phyloP scores from a whole-genome alignment of 192 early-diverging fungal species.

The Backusella westeae region DNA sequence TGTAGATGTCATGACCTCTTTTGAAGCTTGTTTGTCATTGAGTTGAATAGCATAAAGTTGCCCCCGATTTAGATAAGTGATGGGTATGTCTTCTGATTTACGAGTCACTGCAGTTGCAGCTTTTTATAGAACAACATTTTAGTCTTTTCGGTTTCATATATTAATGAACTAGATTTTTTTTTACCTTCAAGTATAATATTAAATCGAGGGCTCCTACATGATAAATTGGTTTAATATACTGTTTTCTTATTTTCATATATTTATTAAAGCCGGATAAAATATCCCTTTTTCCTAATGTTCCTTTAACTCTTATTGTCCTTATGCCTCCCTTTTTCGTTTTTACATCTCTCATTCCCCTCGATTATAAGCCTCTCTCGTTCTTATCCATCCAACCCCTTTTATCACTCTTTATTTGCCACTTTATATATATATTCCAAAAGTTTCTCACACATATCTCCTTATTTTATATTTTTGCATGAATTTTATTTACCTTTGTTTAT shows the following conservation, averaged over 20 bases:
- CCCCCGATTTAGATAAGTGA: constrained; percentile 37
- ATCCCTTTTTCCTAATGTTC: background rate
- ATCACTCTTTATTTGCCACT: constrained; percentile 3
- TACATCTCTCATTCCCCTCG: background rate
- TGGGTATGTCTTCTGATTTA: constrained; percentile 20
- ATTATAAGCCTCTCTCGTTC: background rate
- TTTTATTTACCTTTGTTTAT: constrained; percentile 5
- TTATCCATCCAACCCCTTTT: background rate
- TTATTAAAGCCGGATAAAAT: background rate
- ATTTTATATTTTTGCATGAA: background rate
- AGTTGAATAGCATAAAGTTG: constrained; percentile 59
- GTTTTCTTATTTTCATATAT: background rate
- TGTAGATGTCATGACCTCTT: constrained; percentile 49
- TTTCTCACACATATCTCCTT: background rate
- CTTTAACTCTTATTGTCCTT: background rate
- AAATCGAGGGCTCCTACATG: constrained; percentile 8
- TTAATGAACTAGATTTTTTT: too few relatives aligned
- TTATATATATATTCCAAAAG: background rate
- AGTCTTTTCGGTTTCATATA: background rate
- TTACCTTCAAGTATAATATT: constrained; percentile 28
- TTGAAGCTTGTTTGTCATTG: constrained; percentile 45
- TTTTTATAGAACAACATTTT: background rate
- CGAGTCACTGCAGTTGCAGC: constrained; percentile 26
- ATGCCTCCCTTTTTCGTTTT: background rate
- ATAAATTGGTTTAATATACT: background rate